These are phyloP conservation scores for Quercus lobata DNA, from an alignment of 331 rosid species.

Conservation along the genomic window DNA sequence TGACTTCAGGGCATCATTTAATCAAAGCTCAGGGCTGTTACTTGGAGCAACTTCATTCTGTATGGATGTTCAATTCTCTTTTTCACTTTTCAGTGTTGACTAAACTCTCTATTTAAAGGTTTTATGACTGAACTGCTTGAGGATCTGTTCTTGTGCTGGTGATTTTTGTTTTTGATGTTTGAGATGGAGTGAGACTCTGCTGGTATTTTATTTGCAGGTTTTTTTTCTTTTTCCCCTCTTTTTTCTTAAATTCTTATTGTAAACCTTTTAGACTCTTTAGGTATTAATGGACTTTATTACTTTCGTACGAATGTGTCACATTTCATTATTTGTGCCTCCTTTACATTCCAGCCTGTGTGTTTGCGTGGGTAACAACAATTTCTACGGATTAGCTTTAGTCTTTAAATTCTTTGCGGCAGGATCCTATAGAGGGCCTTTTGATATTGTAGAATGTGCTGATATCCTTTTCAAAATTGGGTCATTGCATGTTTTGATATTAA, in stretches of 20 bases:
- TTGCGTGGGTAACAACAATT: too few relatives aligned
- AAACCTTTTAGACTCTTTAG: not conserved
- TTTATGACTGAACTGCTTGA: constrained; percentile 13
- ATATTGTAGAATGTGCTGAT: too few relatives aligned
- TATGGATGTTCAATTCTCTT: not conserved
- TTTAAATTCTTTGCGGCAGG: too few relatives aligned
- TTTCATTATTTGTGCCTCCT: not conserved
- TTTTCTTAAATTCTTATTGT: not conserved
- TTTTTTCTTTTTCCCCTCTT: not conserved
- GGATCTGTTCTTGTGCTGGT: constrained; percentile 12
- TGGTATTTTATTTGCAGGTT: not conserved
- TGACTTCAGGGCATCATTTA: not conserved
- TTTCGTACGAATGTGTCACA: not conserved
- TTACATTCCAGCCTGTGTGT: not conserved
- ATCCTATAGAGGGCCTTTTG: too few relatives aligned
- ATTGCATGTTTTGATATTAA: too few relatives aligned
- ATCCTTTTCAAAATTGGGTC: too few relatives aligned
- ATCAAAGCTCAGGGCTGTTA: not conserved
- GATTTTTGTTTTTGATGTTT: not conserved
- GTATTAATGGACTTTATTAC: not conserved
- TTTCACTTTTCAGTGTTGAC: not conserved
- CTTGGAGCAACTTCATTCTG: not conserved
- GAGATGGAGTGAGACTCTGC: constrained; percentile 16
- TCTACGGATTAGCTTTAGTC: too few relatives aligned
- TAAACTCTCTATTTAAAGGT: not conserved